Conservation (phyloP, 257 asterid genomes). For the Galeopsis tetrahit region DNA sequence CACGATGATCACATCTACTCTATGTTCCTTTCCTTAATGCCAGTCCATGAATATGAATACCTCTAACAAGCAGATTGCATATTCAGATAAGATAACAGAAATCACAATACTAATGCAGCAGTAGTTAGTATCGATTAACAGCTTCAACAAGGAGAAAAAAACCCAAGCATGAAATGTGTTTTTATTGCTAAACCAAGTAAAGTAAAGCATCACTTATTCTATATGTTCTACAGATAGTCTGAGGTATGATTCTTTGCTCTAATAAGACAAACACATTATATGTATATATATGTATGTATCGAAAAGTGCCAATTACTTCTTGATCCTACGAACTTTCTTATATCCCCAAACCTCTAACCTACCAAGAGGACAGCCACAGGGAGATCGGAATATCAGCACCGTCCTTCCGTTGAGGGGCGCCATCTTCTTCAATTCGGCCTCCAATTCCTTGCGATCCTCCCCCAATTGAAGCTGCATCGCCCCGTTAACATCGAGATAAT, state of each 20-base stretch:
- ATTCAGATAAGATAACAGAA: not conserved
- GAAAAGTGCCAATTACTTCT: conserved; percentile 39
- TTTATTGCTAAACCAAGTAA: conserved; percentile 36
- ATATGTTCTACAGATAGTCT: conserved; percentile 31
- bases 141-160: not conserved
- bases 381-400: conserved; percentile 57
- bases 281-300: not conserved
- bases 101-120: not conserved
- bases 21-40: no score
- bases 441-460: conserved; percentile 54
- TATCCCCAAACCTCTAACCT: conserved; percentile 70
- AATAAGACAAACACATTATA: conserved; percentile 4
- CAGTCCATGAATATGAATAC: not conserved
- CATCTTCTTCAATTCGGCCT: conserved; percentile 65
- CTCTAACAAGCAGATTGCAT: not conserved
- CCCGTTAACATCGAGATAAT: conserved; percentile 30
- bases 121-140: not conserved
- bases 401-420: conserved; percentile 67
- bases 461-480: conserved; percentile 50
- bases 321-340: conserved; percentile 58
- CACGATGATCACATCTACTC: not conserved
- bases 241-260: conserved; percentile 20
- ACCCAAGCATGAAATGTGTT: conserved; percentile 13
- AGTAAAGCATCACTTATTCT: conserved; percentile 40
- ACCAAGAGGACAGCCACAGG: conserved; percentile 64